Percentiles rank a stretch among this genome's conserved stretches.
Evolutionary conservation across 345 rosid genomes (phyloP).

Genomic region (Pistacia atlantica): DNA sequence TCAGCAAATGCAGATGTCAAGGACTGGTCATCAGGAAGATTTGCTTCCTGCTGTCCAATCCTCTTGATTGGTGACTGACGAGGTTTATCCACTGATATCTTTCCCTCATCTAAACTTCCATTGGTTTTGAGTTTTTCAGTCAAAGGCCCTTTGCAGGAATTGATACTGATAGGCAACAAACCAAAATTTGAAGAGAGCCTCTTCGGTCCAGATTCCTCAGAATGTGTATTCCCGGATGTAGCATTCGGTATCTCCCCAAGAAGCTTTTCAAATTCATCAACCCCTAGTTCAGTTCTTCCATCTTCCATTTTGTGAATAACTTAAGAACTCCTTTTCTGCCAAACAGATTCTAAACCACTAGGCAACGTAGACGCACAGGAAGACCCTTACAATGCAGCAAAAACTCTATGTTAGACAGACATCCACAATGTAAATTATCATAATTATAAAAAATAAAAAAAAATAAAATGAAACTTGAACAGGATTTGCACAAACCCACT

Average conservation of each 20-base stretch:
- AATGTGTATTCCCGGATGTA: conserved; percentile 54
- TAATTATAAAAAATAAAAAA: too few relatives aligned
- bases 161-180: conserved; percentile 33
- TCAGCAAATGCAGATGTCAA: conserved; percentile 59
- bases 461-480: neutral
- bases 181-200: conserved; percentile 27
- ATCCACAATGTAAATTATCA: neutral
- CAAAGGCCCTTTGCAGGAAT: conserved; percentile 40
- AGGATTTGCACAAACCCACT: neutral
- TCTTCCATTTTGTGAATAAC: conserved; percentile 50
- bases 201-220: conserved; percentile 40
- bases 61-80: conserved; percentile 35
- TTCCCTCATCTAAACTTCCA: conserved; percentile 31
- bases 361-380: conserved; percentile 25
- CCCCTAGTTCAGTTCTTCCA: conserved; percentile 51
- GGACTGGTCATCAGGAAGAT: conserved; percentile 56
- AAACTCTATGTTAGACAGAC: conserved; percentile 3
- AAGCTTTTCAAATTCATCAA: conserved; percentile 78
- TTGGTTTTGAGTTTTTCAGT: conserved; percentile 34
- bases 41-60: conserved; percentile 35
- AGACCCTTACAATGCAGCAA: conserved; percentile 28
- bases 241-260: conserved; percentile 82
- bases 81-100: conserved; percentile 23
- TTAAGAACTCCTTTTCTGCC: conserved; percentile 11
- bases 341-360: conserved; percentile 17